Conservation (phyloP, 306 rosid species). For the Begonia peltatifolia region DNA sequence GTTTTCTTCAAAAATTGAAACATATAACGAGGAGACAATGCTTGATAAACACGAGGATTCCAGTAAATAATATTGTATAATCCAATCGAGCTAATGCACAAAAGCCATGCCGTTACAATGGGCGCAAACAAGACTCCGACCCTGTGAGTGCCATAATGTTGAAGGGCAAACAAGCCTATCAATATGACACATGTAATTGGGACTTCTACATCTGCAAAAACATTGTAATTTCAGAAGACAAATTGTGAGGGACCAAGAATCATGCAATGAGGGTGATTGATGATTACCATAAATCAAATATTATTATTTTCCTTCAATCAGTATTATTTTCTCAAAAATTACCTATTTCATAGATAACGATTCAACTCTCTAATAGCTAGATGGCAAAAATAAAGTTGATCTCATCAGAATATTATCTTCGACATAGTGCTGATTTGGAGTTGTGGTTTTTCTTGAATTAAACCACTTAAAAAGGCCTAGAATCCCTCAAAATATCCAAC, state of each 20-base stretch:
- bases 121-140: slow-evolving; percentile 94
- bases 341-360: too few relatives aligned
- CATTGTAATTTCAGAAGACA: slow-evolving; percentile 13
- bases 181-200: slow-evolving; percentile 72
- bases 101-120: slow-evolving; percentile 66
- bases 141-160: slow-evolving; percentile 90
- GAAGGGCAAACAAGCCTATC: slow-evolving; percentile 80
- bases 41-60: slow-evolving; percentile 51
- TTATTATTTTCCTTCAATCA: too few relatives aligned
- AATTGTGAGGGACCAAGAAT: neutral
- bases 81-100: slow-evolving; percentile 73
- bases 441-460: too few relatives aligned
- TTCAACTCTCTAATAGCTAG: too few relatives aligned
- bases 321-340: too few relatives aligned
- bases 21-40: slow-evolving; percentile 76
- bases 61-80: slow-evolving; percentile 71
- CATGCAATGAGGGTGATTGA: too few relatives aligned
- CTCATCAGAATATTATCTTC: too few relatives aligned
- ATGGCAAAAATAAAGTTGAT: too few relatives aligned
- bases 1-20: slow-evolving; percentile 49
- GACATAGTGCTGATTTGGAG: too few relatives aligned
- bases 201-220: slow-evolving; percentile 64
- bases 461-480: too few relatives aligned
- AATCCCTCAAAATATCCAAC: too few relatives aligned
- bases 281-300: too few relatives aligned